Evolutionary conservation across 352 stramenopile genomes (phyloP).

Genomic region (Globisporangium echinulatum): DNA sequence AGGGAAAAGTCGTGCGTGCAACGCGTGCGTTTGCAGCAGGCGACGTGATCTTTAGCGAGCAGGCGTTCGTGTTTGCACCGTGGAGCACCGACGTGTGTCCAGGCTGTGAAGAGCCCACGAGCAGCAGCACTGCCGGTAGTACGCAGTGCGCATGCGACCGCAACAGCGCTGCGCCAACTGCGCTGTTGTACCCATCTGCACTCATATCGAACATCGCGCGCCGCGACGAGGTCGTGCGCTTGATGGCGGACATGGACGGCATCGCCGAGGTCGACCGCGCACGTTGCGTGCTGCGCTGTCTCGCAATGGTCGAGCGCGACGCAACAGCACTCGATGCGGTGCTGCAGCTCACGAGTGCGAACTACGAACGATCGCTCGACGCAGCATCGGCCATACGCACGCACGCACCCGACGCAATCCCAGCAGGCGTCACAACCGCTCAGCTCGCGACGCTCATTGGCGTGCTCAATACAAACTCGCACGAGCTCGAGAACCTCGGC

Average conservation of each 20-base stretch:
- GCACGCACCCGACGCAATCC: slow-evolving; percentile 47
- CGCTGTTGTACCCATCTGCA: slow-evolving; percentile 32
- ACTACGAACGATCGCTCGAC: slow-evolving; percentile 30
- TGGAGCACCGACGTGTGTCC: slow-evolving; percentile 66
- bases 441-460: slow-evolving; percentile 63
- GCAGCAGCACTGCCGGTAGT: slow-evolving; percentile 7
- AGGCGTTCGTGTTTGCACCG: slow-evolving; percentile 62
- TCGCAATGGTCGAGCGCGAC: slow-evolving; percentile 52
- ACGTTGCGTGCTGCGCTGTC: slow-evolving; percentile 60
- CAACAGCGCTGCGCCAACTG: slow-evolving; percentile 14
- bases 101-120: slow-evolving; percentile 38
- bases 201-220: slow-evolving; percentile 36
- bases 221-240: slow-evolving; percentile 43
- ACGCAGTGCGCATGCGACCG: slow-evolving; percentile 27
- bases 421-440: slow-evolving; percentile 39
- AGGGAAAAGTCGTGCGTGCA: slow-evolving; percentile 57
- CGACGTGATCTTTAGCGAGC: slow-evolving; percentile 69
- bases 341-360: slow-evolving; percentile 37
- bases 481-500: slow-evolving; percentile 67
- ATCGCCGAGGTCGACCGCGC: slow-evolving; percentile 68
- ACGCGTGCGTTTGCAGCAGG: slow-evolving; percentile 46
- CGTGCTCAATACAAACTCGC: slow-evolving; percentile 70
- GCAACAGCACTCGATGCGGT: slow-evolving; percentile 35
- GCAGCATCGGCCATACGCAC: slow-evolving; percentile 37
- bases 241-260: slow-evolving; percentile 50